phyloP scores from a whole-genome alignment of 768 basidiomycete genomes.

The Auricularia cornea region DNA sequence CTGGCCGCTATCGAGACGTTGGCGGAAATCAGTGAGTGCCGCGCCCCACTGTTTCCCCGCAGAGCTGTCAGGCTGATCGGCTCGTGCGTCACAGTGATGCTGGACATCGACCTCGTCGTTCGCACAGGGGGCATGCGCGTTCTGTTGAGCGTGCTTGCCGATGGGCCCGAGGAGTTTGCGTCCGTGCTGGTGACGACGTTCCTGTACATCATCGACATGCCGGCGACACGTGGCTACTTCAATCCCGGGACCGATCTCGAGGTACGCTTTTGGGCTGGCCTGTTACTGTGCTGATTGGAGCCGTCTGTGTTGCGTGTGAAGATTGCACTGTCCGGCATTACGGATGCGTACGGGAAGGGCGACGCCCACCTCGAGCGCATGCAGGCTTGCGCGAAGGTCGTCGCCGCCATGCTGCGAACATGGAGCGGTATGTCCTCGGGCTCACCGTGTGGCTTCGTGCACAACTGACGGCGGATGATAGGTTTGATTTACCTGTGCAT shows the following conservation, averaged over 20 bases:
- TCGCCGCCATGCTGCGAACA: conserved; percentile 76
- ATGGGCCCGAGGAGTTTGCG: conserved; percentile 77
- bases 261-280: conserved; percentile 34
- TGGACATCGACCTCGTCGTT: conserved; percentile 77
- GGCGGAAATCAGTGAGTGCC: conserved; percentile 72
- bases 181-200: conserved; percentile 74
- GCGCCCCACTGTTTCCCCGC: neutral
- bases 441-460: neutral
- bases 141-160: conserved; percentile 78
- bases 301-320: conserved; percentile 20
- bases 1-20: conserved; percentile 78
- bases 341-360: conserved; percentile 86
- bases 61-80: conserved; percentile 3
- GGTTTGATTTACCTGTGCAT: conserved; percentile 88
- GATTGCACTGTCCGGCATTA: conserved; percentile 84
- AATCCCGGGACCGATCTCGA: conserved; percentile 83
- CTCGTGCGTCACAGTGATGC: conserved; percentile 52
- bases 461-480: conserved; percentile 20
- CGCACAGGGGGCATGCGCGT: conserved; percentile 79
- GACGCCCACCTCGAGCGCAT: conserved; percentile 72
- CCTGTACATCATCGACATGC: conserved; percentile 76
- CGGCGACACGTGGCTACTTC: conserved; percentile 69
- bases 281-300: neutral
- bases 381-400: conserved; percentile 65
- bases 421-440: conserved; percentile 58